Evolutionary conservation across 257 asterid genomes (phyloP).

Genomic region (Solanum sparsipilum): DNA sequence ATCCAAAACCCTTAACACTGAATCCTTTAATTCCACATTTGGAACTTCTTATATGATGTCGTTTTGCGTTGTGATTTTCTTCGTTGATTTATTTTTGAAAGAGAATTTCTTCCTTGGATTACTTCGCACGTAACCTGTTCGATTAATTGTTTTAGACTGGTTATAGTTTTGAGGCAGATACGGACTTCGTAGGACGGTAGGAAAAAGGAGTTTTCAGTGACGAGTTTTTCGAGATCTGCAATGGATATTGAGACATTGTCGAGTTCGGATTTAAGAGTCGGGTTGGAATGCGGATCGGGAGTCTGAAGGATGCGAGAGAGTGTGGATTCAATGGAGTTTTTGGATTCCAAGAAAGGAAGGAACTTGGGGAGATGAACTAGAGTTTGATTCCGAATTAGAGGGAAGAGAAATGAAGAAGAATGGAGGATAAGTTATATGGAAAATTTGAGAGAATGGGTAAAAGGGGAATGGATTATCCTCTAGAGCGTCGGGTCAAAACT

Average conservation of each 20-base stretch:
- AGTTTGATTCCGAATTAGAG: slow-evolving; percentile 2
- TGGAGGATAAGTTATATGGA: too few species aligned
- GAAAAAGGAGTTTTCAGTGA: slow-evolving; percentile 59
- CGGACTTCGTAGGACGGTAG: slow-evolving; percentile 75
- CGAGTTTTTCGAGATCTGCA: slow-evolving; percentile 55
- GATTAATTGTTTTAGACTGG: slow-evolving; percentile 23
- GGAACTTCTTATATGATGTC: neutral
- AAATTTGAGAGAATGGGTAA: too few species aligned
- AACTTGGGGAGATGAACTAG: slow-evolving; percentile 23
- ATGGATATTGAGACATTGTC: slow-evolving; percentile 39
- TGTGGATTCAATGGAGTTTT: slow-evolving; percentile 45
- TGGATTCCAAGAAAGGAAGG: slow-evolving; percentile 56
- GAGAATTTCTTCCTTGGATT: slow-evolving; percentile 71
- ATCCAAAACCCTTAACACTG: slow-evolving; percentile 17
- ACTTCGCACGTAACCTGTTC: slow-evolving; percentile 46
- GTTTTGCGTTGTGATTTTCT: slow-evolving; percentile 5
- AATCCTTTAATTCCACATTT: neutral
- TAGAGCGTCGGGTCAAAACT: too few species aligned
- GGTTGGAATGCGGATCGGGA: slow-evolving; percentile 11
- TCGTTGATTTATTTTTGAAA: slow-evolving; percentile 50
- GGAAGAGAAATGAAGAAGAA: too few species aligned
- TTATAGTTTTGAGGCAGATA: slow-evolving; percentile 31
- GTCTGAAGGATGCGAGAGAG: slow-evolving; percentile 32
- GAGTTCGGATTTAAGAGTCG: slow-evolving; percentile 33
- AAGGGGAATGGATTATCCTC: too few species aligned